Base-by-base conservation (phyloP, 768 basidiomycete genomes). In the Leccinum sublutescens region DNA sequence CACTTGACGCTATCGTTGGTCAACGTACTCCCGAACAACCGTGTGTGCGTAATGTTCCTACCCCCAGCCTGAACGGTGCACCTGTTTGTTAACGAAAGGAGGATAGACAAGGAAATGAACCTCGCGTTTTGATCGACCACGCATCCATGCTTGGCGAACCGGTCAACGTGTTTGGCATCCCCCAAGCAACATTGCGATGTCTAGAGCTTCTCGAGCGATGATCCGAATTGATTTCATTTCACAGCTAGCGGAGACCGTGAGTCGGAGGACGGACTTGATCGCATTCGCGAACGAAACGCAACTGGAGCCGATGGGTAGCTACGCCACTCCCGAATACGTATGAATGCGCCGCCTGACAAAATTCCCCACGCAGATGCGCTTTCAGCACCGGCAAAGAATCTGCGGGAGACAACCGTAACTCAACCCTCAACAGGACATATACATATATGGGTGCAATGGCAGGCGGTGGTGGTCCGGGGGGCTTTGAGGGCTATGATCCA, bases 111-210 rank as follows among this genome's bases (percentile, higher is more conserved):
- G 85, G 84, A 80, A 88, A 88, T 43, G 89, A 91, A 62, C 85
- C 85, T 7, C 73, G 84, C 56, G 74, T 85, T 43, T 64, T 80
- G 52, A 83, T 89, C 49, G 83, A 85, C 15, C 77, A 76, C 43
- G 87, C 83, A 34, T 78, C 78, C n/a, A 82, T 92, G 64, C 91
- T 91, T 12, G 83, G 84, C 6, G 91, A 92, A 66, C 91, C 91
- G 12, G 89, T 93, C 53, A 93, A 93, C 67, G 89, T 88, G 23
- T 93, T 93, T 74, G 91, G 91, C 5, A 91, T 93, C 54, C 90
- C 91, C 5, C 90, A 93, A 68, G 90, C 89, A 3, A 91, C 92
- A 15, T 92, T 93, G 92, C 80, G 92, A 55, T 92, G 89, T 80
- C 76, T 93, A 34, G 91, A 93, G 81, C 88, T 88, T 47, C 31